These are phyloP conservation scores for Pichia rugopelliculosa DNA, from an alignment of 805 yeast species.

Conservation along the genomic window DNA sequence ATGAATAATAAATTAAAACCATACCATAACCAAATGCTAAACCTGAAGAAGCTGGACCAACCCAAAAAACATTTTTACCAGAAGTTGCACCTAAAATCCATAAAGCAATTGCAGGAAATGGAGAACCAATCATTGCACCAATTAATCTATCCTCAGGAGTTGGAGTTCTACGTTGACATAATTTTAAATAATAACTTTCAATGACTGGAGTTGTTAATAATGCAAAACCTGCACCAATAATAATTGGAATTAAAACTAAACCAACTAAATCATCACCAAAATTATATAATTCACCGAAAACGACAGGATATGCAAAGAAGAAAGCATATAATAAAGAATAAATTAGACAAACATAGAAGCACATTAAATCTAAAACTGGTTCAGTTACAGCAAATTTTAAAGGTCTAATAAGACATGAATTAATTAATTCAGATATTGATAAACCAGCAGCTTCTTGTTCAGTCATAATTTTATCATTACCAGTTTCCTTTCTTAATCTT, in stretches of 20 bases:
- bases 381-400: slow-evolving; percentile 69
- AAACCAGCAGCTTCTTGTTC: slow-evolving; percentile 84
- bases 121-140: slow-evolving; percentile 79
- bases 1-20: slow-evolving; percentile 51
- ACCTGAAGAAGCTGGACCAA: slow-evolving; percentile 55
- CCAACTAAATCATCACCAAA: slow-evolving; percentile 76
- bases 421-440: slow-evolving; percentile 58
- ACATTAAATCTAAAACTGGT: slow-evolving; percentile 78
- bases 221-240: slow-evolving; percentile 78
- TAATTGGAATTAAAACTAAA: slow-evolving; percentile 81
- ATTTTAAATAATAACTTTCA: slow-evolving; percentile 51
- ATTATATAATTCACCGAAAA: slow-evolving; percentile 69
- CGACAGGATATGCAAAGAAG: slow-evolving; percentile 92
- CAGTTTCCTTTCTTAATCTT: slow-evolving; percentile 67
- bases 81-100: slow-evolving; percentile 80
- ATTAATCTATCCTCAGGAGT: slow-evolving; percentile 73
- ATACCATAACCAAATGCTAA: slow-evolving; percentile 55
- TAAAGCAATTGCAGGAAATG: slow-evolving; percentile 73
- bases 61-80: slow-evolving; percentile 57
- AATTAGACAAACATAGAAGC: slow-evolving; percentile 80
- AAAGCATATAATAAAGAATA: slow-evolving; percentile 88
- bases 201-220: slow-evolving; percentile 65
- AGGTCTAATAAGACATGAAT: slow-evolving; percentile 73
- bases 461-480: slow-evolving; percentile 79
- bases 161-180: slow-evolving; percentile 49